Evolutionary conservation across 2,329 filamentous ascomycete species (phyloP), one percentile per base, ranked within the genome.

Genomic region (Beauveria sp.): DNA sequence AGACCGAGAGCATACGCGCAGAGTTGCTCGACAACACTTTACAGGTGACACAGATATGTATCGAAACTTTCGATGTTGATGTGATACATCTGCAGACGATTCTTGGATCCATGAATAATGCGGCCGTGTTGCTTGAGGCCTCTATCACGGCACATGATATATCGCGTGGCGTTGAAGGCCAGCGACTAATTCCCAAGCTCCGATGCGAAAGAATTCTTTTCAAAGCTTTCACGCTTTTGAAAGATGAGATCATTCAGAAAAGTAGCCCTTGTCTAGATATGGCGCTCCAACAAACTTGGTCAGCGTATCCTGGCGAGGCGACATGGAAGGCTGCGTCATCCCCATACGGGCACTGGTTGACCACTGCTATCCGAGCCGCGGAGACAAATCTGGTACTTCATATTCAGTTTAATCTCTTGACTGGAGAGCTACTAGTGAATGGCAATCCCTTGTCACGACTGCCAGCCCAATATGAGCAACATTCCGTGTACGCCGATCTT

Each of bases 401-500:
- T 67, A 64, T 26, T 66, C 71, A 62, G 3, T 53, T 22, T 18
- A 58, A 53, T n/a, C 10, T 62, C 0, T 12, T 62, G 16, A 58
- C 46, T 3, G 60, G 53, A n/a, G 60, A 58, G 20, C 20, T 62
- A 3, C 28, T 58, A 3, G 60, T 62, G 16, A 62, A 62, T 10
- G 60, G 60, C 1, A 26, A 22, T 24, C 60, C 60, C 1, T 28
- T 62, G 14, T 31, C 46, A 16, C 46, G 48, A 8, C 20, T 62
- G 20, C 60, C 60, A 1, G 6, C 34, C 9, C 14, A 48, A 3
- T 62, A 58, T 22, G 46, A 52, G 16, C 16, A 26, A 31, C 52
- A 46, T 14, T 14, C 46, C 0, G 3, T 12, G 18, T 62, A 57
- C 31, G 20, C 34, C 3, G 18, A 18, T n/a, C 38, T 62, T 2